These are phyloP conservation scores for Alternaria atra DNA, from an alignment of 2,329 filamentous ascomycete species.

Conservation along the genomic window DNA sequence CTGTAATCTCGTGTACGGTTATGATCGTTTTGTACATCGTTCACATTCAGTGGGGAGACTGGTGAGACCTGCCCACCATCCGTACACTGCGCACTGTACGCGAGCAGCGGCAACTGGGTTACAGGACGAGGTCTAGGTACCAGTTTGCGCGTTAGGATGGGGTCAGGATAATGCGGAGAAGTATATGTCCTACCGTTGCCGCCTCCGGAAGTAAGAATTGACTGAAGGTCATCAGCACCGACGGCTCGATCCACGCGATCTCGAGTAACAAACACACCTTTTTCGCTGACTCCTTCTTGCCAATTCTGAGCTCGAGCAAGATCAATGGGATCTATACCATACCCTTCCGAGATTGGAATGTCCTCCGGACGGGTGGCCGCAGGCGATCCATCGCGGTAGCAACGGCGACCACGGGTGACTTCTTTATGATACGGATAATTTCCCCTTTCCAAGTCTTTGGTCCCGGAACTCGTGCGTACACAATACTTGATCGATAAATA, in stretches of 20 bases:
- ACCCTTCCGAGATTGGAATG: background rate
- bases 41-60: background rate
- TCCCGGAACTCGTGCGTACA: background rate
- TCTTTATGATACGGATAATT: background rate
- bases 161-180: background rate
- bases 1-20: background rate
- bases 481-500: background rate
- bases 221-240: constrained; percentile 5
- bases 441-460: background rate
- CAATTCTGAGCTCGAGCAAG: background rate
- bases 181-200: background rate
- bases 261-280: background rate
- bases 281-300: background rate
- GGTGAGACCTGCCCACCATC: background rate
- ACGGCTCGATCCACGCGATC: background rate
- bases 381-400: background rate
- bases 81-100: background rate
- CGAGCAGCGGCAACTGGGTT: background rate
- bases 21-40: background rate
- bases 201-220: background rate
- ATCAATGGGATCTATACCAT: background rate
- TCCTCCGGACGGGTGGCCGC: background rate
- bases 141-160: background rate
- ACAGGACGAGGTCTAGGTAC: background rate
- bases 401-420: background rate